These are phyloP conservation scores for Cladosporium cucumerinum DNA, from an alignment of 2,329 filamentous ascomycete genomes.

Conservation along the genomic window DNA sequence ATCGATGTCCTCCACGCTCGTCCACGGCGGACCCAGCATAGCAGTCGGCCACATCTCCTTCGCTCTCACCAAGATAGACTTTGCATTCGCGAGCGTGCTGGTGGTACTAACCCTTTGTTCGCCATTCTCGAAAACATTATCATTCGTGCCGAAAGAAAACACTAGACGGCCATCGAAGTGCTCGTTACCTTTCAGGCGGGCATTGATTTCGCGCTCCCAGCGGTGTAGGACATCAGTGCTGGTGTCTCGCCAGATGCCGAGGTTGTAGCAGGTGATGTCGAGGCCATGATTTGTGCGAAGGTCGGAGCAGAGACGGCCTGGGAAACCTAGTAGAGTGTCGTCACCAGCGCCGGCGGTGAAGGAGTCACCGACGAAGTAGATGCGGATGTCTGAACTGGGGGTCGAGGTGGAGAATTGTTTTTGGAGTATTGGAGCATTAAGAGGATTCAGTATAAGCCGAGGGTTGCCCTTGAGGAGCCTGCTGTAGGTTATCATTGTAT, in stretches of 20 bases:
- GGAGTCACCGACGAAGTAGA: conserved; percentile 36
- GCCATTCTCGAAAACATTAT: not conserved
- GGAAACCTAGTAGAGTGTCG: not conserved
- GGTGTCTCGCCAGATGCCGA: not conserved
- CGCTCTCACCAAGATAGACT: not conserved
- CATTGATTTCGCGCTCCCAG: not conserved
- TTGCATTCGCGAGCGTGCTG: not conserved
- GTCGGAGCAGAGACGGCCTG: not conserved
- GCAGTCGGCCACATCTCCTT: not conserved
- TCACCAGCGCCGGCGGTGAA: not conserved
- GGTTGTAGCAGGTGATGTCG: not conserved
- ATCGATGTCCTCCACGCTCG: not conserved
- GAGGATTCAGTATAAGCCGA: no score
- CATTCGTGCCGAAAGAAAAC: not conserved
- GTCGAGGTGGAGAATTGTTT: not conserved
- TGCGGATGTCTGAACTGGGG: conserved; percentile 24
- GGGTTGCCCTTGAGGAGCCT: no score
- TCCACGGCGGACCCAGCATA: not conserved
- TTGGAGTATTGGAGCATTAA: not conserved
- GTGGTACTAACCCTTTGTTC: not conserved
- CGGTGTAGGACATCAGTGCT: not conserved
- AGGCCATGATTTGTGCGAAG: not conserved
- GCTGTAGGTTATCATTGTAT: no score
- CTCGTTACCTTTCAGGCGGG: not conserved
- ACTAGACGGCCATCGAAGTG: not conserved